Conservation (phyloP, 1,284 basidiomycete species). For the Ceratobasidium papillatum region DNA sequence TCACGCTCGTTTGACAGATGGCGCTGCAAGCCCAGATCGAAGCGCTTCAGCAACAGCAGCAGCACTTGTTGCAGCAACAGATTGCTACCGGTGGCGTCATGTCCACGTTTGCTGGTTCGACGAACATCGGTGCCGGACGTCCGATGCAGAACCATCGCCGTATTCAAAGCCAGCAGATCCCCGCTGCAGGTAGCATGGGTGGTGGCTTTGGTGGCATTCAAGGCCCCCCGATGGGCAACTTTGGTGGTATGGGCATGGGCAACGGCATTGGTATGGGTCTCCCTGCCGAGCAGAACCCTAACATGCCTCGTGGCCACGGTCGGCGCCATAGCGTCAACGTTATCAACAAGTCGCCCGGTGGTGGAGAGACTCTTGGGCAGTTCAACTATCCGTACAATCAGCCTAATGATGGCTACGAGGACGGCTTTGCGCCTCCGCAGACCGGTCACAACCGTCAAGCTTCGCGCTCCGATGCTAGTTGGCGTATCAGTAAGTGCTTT, state of each 20-base stretch:
- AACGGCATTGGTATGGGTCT: conserved; percentile 58
- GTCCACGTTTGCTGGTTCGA: conserved; percentile 63
- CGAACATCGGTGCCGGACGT: conserved; percentile 67
- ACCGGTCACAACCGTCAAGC: conserved; percentile 75
- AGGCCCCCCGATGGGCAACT: conserved; percentile 68
- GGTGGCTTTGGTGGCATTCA: conserved; percentile 55
- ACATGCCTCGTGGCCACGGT: conserved; percentile 82
- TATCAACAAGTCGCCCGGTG: conserved; percentile 71
- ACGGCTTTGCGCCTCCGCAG: conserved; percentile 69
- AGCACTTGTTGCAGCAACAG: conserved; percentile 86
- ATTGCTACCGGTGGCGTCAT: conserved; percentile 78
- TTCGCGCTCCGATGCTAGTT: conserved; percentile 81
- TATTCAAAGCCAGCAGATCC: conserved; percentile 75
- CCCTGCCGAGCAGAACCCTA: conserved; percentile 60
- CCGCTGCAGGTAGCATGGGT: conserved; percentile 61
- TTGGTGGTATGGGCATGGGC: conserved; percentile 62
- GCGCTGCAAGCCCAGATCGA: conserved; percentile 91
- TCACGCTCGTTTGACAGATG: conserved; percentile 62
- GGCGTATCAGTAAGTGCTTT: conserved; percentile 81
- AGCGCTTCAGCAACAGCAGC: conserved; percentile 87
- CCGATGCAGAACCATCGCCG: conserved; percentile 73
- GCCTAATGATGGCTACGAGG: conserved; percentile 73
- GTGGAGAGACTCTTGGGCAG: conserved; percentile 48
- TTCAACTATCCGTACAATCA: conserved; percentile 40
- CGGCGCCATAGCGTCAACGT: conserved; percentile 95